These are phyloP conservation scores for Aureobasidium sp. DNA, from an alignment of 2,329 filamentous ascomycete species.

Conservation along the genomic window DNA sequence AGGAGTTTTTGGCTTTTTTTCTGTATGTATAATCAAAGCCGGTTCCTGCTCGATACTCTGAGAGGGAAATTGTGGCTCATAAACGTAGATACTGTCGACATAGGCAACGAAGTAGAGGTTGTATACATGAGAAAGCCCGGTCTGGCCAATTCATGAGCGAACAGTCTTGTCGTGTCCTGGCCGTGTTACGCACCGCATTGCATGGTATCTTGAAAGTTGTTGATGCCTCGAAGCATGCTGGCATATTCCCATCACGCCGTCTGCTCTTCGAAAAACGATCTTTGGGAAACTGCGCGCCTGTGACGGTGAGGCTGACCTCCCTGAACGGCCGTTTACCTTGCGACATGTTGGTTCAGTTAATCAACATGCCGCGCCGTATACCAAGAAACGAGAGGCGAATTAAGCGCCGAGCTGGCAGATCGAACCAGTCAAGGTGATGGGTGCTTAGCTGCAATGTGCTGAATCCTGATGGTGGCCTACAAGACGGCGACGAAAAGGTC, in stretches of 20 bases:
- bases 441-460: neutral
- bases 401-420: slow-evolving; percentile 8
- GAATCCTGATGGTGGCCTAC: neutral
- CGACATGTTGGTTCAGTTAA: slow-evolving; percentile 4
- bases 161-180: neutral
- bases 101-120: slow-evolving; percentile 46
- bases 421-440: neutral
- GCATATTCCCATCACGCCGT: neutral
- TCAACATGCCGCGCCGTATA: neutral
- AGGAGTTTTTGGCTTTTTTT: slow-evolving; percentile 23
- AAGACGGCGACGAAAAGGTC: neutral
- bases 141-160: slow-evolving; percentile 24
- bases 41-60: slow-evolving; percentile 33
- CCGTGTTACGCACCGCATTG: slow-evolving; percentile 30
- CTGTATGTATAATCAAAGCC: slow-evolving; percentile 33
- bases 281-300: slow-evolving; percentile 13
- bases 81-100: slow-evolving; percentile 34
- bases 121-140: slow-evolving; percentile 38
- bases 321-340: neutral
- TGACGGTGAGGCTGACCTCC: slow-evolving; percentile 7
- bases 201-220: slow-evolving; percentile 21
- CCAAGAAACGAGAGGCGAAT: neutral
- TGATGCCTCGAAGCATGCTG: slow-evolving; percentile 18
- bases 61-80: slow-evolving; percentile 37
- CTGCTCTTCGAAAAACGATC: slow-evolving; percentile 24